These are phyloP conservation scores for Apostasia ramifera DNA, from an alignment of 106 monocot species.

Conservation along the genomic window DNA sequence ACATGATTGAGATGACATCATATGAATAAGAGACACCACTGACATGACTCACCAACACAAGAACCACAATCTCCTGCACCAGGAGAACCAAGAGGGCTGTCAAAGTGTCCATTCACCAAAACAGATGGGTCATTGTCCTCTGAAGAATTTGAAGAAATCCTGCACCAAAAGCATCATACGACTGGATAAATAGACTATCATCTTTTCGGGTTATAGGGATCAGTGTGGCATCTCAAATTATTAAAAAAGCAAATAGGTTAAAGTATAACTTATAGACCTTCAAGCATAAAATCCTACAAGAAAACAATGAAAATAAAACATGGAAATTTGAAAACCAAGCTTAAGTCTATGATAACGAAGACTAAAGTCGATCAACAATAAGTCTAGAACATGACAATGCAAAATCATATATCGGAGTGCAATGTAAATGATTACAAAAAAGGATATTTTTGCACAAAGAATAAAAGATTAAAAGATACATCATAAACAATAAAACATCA, in stretches of 20 bases:
- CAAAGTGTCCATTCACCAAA: conserved; percentile 95
- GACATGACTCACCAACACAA: conserved; percentile 80
- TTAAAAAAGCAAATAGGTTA: neutral
- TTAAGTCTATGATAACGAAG: no score
- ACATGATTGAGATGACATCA: neutral
- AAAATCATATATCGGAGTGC: no score
- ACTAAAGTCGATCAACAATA: no score
- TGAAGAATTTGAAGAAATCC: conserved; percentile 74
- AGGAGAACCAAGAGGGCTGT: conserved; percentile 92
- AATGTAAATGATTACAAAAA: no score
- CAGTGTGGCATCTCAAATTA: neutral
- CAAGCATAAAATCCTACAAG: neutral
- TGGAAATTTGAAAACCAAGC: no score
- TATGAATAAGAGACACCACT: neutral
- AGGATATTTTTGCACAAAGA: no score
- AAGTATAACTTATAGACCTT: neutral
- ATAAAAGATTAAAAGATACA: no score
- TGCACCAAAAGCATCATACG: conserved; percentile 14
- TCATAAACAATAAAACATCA: no score
- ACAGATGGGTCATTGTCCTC: conserved; percentile 58
- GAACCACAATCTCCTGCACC: conserved; percentile 98
- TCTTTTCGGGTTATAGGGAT: neutral
- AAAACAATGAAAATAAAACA: neutral
- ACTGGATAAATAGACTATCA: no score
- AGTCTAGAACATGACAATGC: no score